Conservation (phyloP, 495 filamentous ascomycete species). For the Neurospora sp. region DNA sequence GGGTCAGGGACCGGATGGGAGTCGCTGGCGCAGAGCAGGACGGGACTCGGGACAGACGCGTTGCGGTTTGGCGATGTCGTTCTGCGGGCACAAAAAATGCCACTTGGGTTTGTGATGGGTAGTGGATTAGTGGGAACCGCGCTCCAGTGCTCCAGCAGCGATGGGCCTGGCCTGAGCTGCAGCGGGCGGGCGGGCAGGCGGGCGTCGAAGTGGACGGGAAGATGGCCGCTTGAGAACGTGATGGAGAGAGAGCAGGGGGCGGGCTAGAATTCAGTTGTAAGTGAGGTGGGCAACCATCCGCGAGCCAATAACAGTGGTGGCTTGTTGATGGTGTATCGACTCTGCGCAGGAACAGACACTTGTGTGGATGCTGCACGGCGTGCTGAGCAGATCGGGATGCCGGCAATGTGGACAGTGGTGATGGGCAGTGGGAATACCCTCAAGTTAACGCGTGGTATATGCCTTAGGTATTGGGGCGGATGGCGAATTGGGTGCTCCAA, state of each 20-base stretch:
- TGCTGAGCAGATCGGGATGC: background rate
- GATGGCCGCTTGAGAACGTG: background rate
- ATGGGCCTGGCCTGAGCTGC: background rate
- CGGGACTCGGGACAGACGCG: slow-evolving; percentile 13
- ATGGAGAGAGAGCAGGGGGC: background rate
- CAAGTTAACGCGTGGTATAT: background rate
- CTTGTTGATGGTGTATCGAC: background rate
- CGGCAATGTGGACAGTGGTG: background rate
- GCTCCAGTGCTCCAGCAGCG: background rate
- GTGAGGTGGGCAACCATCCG: background rate
- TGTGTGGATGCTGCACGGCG: background rate
- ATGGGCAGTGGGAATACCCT: background rate
- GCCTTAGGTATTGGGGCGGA: background rate
- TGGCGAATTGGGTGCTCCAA: background rate
- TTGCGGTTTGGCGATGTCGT: slow-evolving; percentile 6
- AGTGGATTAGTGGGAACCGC: background rate
- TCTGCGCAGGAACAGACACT: background rate
- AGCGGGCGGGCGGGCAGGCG: background rate
- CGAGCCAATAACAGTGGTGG: background rate
- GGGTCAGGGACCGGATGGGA: background rate
- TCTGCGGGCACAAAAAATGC: slow-evolving; percentile 15
- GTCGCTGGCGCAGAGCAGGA: slow-evolving; percentile 8
- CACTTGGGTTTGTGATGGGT: slow-evolving; percentile 6
- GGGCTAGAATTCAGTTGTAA: background rate
- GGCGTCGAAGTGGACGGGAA: background rate